Base-by-base conservation (phyloP, 805 yeast species). In the Schizosaccharomyces octosporus region DNA sequence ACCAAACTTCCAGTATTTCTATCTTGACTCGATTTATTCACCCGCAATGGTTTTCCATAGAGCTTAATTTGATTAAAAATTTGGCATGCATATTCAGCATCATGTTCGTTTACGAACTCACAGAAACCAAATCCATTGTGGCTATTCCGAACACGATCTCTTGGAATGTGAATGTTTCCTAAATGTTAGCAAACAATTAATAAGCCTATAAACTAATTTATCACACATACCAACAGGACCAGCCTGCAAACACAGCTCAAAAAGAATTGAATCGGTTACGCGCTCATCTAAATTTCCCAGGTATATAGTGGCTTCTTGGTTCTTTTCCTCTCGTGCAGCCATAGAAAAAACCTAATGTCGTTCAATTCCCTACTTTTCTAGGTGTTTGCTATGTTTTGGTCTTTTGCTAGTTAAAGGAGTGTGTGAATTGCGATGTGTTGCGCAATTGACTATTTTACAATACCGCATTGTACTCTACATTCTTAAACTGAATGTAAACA, bases 41-140 rank as follows among this genome's bases (percentile, higher is more conserved):
- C 76, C 63, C 80, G 78, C 39, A 89, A 65, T 1, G 77, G 73
- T 66, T 82, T 79, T 1, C 83, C 85, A 68, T 70, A 85, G 58
- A 89, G 70, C 48, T 79, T 72, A 1, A 81, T 72, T 5, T 87
- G 88, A 63, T 77, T 74, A 68, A 86, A 69, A 0, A 85, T 70
- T 63, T 78, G 76, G 43, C 78, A 70, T 0, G 82, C 86, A 69
- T 88, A 90, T 7, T 81, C 83, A 0, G 84, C 83, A 66, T 87
- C 96, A 21, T 72, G 74, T 2, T 72, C 71, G 17, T 75, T 73
- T 60, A 73, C 71, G 67, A 85, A 83, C 68, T 86, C 93, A 1
- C 85, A 84, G 72, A 93, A 90, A 9, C 95, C 97, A 72, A 76
- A 90, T 4, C 97, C 97, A 67, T 84, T 94, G 67, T 85, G 88